These are phyloP conservation scores for Sporisorium exsertum DNA, from an alignment of 1,284 basidiomycete genomes.

Conservation along the genomic window DNA sequence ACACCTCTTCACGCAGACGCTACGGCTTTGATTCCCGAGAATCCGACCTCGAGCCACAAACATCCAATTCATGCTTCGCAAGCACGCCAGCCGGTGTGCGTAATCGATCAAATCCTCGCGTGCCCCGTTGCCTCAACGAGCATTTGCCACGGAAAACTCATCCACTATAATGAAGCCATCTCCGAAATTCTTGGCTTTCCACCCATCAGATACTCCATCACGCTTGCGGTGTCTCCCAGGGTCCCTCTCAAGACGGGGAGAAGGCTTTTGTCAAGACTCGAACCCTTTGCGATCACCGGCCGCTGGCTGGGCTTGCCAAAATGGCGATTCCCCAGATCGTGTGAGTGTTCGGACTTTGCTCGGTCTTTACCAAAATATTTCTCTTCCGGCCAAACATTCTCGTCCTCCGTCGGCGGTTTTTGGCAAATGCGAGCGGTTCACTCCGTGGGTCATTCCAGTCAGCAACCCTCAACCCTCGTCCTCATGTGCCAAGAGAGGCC, in stretches of 20 bases:
- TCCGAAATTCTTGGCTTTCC: not conserved
- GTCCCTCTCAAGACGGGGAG: not conserved
- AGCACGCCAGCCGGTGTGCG: not conserved
- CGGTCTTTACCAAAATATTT: not conserved
- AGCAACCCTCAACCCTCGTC: conserved; percentile 1
- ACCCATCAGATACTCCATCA: too few relatives aligned
- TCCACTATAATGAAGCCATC: not conserved
- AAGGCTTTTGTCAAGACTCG: not conserved
- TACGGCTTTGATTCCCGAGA: not conserved
- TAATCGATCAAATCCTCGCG: not conserved
- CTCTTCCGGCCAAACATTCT: not conserved
- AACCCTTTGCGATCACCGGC: too few relatives aligned
- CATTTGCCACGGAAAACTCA: not conserved
- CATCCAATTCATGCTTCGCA: not conserved
- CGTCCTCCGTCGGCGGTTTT: not conserved
- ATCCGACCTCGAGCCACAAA: not conserved
- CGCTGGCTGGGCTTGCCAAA: not conserved
- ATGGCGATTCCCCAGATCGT: not conserved
- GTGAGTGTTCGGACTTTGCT: not conserved
- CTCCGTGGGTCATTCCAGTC: not conserved
- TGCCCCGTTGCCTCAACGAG: not conserved
- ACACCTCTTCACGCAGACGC: not conserved
- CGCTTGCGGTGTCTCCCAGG: not conserved
- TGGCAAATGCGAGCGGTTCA: not conserved
- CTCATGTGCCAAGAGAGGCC: not conserved